Conservation (phyloP, 192 early-diverging fungal genomes). For the Entomortierella beljakovae region DNA sequence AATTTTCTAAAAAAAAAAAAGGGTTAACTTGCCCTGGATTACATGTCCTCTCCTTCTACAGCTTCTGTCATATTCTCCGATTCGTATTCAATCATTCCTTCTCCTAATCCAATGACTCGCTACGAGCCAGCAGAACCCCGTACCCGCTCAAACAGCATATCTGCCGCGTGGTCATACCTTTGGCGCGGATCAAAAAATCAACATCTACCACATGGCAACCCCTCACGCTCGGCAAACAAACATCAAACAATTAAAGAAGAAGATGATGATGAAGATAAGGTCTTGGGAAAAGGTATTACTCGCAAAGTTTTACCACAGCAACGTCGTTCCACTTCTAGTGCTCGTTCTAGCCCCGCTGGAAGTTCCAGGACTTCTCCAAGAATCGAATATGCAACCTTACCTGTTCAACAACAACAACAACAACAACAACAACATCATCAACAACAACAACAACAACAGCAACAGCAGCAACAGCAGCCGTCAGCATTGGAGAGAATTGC, state of each 20-base stretch:
- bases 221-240: slow-evolving; percentile 14
- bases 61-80: neutral
- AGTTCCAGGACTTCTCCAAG: slow-evolving; percentile 39
- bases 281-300: slow-evolving; percentile 41
- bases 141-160: slow-evolving; percentile 47
- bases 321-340: slow-evolving; percentile 38
- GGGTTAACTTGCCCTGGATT: slow-evolving; percentile 1
- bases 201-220: neutral
- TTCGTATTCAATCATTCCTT: neutral
- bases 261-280: slow-evolving; percentile 44
- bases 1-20: slow-evolving; percentile 19
- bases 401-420: slow-evolving; percentile 9
- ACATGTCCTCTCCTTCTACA: slow-evolving; percentile 1
- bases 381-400: slow-evolving; percentile 3
- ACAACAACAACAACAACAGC: slow-evolving; percentile 5
- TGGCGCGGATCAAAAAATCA: slow-evolving; percentile 35
- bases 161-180: slow-evolving; percentile 45
- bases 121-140: slow-evolving; percentile 47
- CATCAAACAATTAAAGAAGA: slow-evolving; percentile 42
- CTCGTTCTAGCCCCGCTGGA: slow-evolving; percentile 32
- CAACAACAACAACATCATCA: neutral
- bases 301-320: slow-evolving; percentile 50
- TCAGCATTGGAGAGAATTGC: slow-evolving; percentile 44
- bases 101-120: slow-evolving; percentile 25
- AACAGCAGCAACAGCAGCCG: slow-evolving; percentile 11